Conservation (phyloP, 164 flowering plant genomes). For the Dillenia suffruticosa region DNA sequence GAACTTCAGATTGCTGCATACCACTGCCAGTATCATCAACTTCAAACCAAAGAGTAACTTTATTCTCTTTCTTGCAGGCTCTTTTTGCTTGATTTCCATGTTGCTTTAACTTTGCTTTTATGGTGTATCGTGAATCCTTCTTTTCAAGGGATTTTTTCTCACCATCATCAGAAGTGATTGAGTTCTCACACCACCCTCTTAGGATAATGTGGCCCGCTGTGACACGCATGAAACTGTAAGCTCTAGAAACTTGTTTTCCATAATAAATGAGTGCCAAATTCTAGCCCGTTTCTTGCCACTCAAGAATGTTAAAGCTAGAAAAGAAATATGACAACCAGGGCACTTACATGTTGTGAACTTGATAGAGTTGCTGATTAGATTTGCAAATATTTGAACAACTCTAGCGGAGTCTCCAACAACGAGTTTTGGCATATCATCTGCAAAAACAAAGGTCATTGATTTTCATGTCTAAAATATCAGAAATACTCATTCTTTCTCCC, state of each 20-base stretch:
- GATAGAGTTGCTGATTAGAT: constrained; percentile 91
- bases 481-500: background rate
- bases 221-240: constrained; percentile 12
- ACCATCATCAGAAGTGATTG: constrained; percentile 16
- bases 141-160: constrained; percentile 26
- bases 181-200: constrained; percentile 84
- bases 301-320: too few species aligned
- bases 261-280: background rate
- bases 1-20: constrained; percentile 24
- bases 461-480: background rate
- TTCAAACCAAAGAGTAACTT: constrained; percentile 75
- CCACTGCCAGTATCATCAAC: constrained; percentile 98
- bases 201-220: constrained; percentile 86
- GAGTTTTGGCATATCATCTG: constrained; percentile 88
- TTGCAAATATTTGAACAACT: constrained; percentile 92
- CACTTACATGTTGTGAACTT: constrained; percentile 91
- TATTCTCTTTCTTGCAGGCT: constrained; percentile 48
- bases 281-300: background rate
- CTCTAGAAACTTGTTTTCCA: constrained; percentile 1
- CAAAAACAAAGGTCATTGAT: constrained; percentile 1
- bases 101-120: constrained; percentile 45
- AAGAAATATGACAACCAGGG: too few species aligned
- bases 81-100: constrained; percentile 36
- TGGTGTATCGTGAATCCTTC: constrained; percentile 29
- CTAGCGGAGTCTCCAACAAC: constrained; percentile 92